Evolutionary conservation across 2,329 filamentous ascomycete species (phyloP), one percentile per base, ranked within the genome.

Genomic region (Dactylellina parvicollis): DNA sequence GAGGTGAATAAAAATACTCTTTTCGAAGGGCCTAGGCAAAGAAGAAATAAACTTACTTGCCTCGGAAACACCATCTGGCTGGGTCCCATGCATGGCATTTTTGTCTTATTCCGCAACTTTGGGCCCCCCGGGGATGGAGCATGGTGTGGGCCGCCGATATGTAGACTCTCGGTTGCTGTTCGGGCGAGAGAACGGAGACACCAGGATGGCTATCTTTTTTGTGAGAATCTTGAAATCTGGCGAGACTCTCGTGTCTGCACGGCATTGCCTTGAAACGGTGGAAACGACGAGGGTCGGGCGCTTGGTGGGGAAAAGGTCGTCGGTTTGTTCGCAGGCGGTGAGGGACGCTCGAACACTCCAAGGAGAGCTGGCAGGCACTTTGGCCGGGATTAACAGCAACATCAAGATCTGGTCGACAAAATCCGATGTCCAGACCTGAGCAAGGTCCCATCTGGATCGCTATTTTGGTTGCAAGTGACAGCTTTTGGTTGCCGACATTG

Each of bases 11-110:
- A 65, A 50, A 47, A 32, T 20, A 36, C 22, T 40, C 36, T 56
- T 20, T 52, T 28, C 42, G 57, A 40, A 50, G 28, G 38, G 55
- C 46, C 64, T 57, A 42, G 44, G 44, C 44, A 60, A 55, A 40
- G 32, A 30, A 40, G 54, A 66, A 66, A 65, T 44, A 59, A 32
- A 52, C 22, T 18, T 20, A 46, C 59, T 50, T 57, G 59, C 60
- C 46, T 73, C 69, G 69, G 69, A 73, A 73, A 73, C 69, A 66
- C 69, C 60, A 65, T 65, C 59, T 72, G 67, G 59, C 67, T 65
- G 67, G 67, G 59, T 72, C 62, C 64, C 64, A 69, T 66, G 69
- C 54, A 73, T 73, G 60, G 56, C 69, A 66, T 66, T 65, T 55
- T 52, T 73, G 60, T 73, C 60, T 60, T 61, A 55, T 66, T 66